Evolutionary conservation across 345 rosid genomes (phyloP).

Genomic region (Eucalyptus regnans): DNA sequence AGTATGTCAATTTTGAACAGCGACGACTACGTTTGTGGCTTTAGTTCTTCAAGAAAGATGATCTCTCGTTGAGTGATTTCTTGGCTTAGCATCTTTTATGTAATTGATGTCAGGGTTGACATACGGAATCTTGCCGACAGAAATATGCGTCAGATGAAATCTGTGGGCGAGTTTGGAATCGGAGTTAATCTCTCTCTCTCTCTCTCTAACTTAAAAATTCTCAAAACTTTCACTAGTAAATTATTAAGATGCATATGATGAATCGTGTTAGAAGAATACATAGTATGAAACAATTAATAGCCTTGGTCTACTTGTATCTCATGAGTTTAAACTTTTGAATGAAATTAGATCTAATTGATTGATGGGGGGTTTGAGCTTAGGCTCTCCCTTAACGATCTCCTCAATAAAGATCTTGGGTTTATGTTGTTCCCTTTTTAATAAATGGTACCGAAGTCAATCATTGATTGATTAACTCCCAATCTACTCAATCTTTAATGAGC

Average conservation of each 20-base stretch:
- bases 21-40: neutral
- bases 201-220: neutral
- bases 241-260: neutral
- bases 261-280: neutral
- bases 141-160: neutral
- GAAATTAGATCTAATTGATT: neutral
- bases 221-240: neutral
- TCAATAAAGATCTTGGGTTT: neutral
- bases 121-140: neutral
- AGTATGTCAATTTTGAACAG: neutral
- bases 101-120: neutral
- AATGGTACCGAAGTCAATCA: rapidly evolving
- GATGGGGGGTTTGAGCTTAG: neutral
- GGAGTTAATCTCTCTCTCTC: no score
- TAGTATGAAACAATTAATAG: neutral
- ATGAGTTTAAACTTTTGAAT: neutral
- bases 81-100: neutral
- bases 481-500: neutral
- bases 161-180: neutral
- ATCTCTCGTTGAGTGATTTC: neutral
- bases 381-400: no score
- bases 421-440: rapidly evolving
- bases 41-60: neutral
- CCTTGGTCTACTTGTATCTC: rapidly evolving
- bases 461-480: neutral